These are phyloP conservation scores for Ophiostoma triangulosporum DNA, from an alignment of 2,329 filamentous ascomycete species.

Conservation along the genomic window DNA sequence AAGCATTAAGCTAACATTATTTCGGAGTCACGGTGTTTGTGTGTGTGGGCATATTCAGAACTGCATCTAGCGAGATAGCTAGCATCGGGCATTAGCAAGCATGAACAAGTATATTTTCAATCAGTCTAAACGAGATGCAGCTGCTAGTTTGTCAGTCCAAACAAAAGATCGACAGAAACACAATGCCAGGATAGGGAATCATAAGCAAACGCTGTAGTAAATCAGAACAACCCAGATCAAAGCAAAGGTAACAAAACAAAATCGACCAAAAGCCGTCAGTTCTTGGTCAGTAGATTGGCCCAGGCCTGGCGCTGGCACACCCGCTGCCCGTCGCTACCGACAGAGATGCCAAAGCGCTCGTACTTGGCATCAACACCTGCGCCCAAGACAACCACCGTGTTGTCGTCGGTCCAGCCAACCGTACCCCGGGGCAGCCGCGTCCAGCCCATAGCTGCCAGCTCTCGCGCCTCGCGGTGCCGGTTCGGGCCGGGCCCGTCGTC, in stretches of 20 bases:
- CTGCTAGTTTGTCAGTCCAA: neutral
- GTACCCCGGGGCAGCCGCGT: slow-evolving; percentile 62
- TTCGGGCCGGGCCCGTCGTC: slow-evolving; percentile 40
- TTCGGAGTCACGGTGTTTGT: no score
- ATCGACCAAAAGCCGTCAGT: neutral
- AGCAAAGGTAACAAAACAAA: neutral
- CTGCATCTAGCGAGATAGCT: neutral
- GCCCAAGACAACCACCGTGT: slow-evolving; percentile 61
- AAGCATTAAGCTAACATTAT: neutral
- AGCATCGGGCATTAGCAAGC: neutral
- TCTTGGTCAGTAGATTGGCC: slow-evolving; percentile 54
- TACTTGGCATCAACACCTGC: slow-evolving; percentile 70
- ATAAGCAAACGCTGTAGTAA: neutral
- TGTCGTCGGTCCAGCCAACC: slow-evolving; percentile 70
- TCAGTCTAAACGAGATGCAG: neutral
- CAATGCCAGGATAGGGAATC: neutral
- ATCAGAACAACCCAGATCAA: neutral
- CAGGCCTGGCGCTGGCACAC: slow-evolving; percentile 61
- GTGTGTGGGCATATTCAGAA: neutral
- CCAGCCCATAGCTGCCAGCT: slow-evolving; percentile 34
- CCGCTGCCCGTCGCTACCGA: slow-evolving; percentile 53
- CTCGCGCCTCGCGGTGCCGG: slow-evolving; percentile 22
- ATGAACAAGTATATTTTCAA: neutral
- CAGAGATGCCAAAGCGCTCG: slow-evolving; percentile 71
- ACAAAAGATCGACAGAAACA: no score